A percentile compares a stretch with the other conserved stretches of the same genome.
phyloP scores from a whole-genome alignment of 768 basidiomycete genomes.

The Mycena capillaripes region DNA sequence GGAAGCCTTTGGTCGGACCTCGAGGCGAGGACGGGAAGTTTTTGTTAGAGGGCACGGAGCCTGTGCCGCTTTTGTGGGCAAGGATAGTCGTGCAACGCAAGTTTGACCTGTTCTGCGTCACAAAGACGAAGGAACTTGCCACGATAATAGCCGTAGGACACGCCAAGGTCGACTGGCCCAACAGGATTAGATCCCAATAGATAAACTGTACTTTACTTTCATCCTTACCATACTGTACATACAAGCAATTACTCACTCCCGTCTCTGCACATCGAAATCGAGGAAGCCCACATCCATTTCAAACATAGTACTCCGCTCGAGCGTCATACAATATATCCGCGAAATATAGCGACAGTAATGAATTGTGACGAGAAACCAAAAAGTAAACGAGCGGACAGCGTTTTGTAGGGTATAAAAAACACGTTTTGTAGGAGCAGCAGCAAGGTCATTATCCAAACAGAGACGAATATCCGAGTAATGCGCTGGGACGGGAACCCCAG shows the following conservation, averaged over 20 bases:
- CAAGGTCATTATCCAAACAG: slow-evolving; percentile 28
- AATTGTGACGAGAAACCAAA: not conserved
- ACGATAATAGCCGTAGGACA: not conserved
- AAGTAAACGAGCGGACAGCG: slow-evolving; percentile 34
- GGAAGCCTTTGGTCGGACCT: not conserved
- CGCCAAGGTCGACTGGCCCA: not conserved
- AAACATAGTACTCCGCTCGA: not conserved
- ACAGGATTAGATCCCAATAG: not conserved
- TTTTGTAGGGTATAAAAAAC: slow-evolving; percentile 33
- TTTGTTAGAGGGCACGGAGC: not conserved
- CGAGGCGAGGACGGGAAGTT: not conserved
- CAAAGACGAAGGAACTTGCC: not conserved
- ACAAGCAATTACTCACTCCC: not conserved
- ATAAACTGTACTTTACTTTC: not conserved
- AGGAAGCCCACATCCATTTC: too few species aligned
- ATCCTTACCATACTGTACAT: not conserved
- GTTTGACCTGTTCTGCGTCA: not conserved
- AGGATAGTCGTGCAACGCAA: not conserved
- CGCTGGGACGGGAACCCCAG: slow-evolving; percentile 6
- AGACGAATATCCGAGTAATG: not conserved
- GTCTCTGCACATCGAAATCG: too few species aligned
- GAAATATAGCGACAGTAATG: slow-evolving; percentile 16
- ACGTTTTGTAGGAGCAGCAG: slow-evolving; percentile 25
- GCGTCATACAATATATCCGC: slow-evolving; percentile 17
- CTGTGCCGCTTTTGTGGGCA: not conserved